Conservation (phyloP, 1,284 basidiomycete genomes). For the Takashimella koratensis region DNA sequence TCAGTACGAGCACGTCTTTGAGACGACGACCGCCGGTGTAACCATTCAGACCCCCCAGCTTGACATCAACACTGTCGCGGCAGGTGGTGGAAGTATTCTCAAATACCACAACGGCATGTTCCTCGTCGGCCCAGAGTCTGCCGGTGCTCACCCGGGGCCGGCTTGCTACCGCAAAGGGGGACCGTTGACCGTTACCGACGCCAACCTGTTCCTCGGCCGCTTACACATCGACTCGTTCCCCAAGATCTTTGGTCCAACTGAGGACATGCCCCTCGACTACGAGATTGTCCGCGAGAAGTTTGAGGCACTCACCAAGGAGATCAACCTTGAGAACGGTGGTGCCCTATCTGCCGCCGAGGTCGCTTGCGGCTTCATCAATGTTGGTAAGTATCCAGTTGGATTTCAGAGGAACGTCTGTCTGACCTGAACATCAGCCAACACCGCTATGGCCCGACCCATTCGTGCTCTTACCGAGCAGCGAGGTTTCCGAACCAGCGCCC, state of each 20-base stretch:
- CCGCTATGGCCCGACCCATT: constrained; percentile 19
- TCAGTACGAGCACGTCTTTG: constrained; percentile 2
- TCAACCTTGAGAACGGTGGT: constrained; percentile 28
- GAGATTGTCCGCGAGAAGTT: constrained; percentile 25
- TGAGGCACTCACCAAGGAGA: constrained; percentile 36
- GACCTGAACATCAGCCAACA: constrained; percentile 18
- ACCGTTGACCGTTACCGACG: constrained; percentile 48
- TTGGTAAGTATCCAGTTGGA: too few relatives aligned
- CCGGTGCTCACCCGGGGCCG: constrained; percentile 36
- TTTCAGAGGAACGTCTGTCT: constrained; percentile 39
- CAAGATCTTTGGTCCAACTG: not conserved
- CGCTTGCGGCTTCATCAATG: constrained; percentile 26
- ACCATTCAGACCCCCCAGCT: constrained; percentile 31
- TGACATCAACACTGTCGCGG: constrained; percentile 46
- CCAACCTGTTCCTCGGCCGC: constrained; percentile 48
- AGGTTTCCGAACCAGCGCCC: constrained; percentile 40
- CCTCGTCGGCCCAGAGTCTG: constrained; percentile 33
- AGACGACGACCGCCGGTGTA: constrained; percentile 11
- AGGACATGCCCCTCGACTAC: constrained; percentile 1
- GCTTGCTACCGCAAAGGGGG: constrained; percentile 49
- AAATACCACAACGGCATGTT: constrained; percentile 45
- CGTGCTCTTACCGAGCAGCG: constrained; percentile 38
- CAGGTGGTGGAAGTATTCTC: constrained; percentile 46
- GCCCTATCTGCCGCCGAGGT: constrained; percentile 42
- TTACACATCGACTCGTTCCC: constrained; percentile 18